Percentiles rank a stretch among this genome's conserved stretches.
These are phyloP conservation scores for Huiozyma sinensis DNA, from an alignment of 805 yeast genomes.

Conservation along the genomic window DNA sequence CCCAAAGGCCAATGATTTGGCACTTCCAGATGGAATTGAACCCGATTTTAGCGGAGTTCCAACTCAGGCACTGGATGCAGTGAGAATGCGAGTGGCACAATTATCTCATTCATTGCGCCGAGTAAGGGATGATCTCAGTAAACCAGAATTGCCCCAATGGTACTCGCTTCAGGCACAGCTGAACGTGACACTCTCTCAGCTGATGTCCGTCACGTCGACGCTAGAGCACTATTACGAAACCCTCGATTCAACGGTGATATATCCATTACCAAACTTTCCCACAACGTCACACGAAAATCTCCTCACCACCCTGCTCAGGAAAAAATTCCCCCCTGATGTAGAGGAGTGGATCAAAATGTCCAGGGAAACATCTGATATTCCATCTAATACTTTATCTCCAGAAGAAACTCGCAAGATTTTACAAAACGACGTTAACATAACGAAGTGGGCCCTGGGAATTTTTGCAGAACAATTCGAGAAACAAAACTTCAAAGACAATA, in stretches of 20 bases:
- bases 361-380: conserved; percentile 25
- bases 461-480: conserved; percentile 43
- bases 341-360: conserved; percentile 67
- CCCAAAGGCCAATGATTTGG: neutral
- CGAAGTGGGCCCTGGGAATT: conserved; percentile 56
- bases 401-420: conserved; percentile 18
- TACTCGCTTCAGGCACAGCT: conserved; percentile 69
- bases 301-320: conserved; percentile 73
- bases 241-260: conserved; percentile 60
- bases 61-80: conserved; percentile 48
- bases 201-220: conserved; percentile 64
- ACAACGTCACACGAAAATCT: conserved; percentile 74
- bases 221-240: conserved; percentile 50
- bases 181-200: conserved; percentile 71
- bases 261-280: conserved; percentile 78
- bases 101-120: conserved; percentile 48
- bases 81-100: conserved; percentile 52
- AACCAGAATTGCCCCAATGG: conserved; percentile 38
- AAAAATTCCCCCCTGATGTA: conserved; percentile 84
- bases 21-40: neutral
- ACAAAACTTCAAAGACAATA: conserved; percentile 47
- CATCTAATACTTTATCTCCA: conserved; percentile 16
- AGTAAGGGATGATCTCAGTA: conserved; percentile 43
- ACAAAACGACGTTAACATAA: conserved; percentile 48
- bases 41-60: conserved; percentile 38